Evolutionary conservation across 2,329 filamentous ascomycete species (phyloP).

Genomic region (Diaporthe longicolla): DNA sequence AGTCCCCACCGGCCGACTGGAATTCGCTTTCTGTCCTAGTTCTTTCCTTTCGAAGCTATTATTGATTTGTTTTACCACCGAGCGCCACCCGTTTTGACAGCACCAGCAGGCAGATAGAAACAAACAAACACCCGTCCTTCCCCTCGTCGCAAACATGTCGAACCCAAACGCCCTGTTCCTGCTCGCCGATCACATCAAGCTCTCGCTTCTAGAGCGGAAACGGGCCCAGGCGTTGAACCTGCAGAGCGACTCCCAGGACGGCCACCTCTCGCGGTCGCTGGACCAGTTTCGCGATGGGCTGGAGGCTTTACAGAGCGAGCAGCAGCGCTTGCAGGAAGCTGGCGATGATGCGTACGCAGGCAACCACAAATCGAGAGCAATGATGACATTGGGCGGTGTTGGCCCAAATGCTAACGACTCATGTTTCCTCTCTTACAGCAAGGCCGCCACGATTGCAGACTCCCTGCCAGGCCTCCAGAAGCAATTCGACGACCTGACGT

Average conservation of each 20-base stretch:
- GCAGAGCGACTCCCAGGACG: constrained; percentile 84
- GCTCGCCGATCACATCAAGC: constrained; percentile 95
- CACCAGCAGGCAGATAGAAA: background rate
- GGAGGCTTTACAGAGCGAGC: constrained; percentile 75
- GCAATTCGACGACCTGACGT: constrained; percentile 82
- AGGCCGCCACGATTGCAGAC: constrained; percentile 69
- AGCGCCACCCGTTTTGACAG: constrained; percentile 15
- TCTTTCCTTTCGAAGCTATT: background rate
- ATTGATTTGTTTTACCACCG: constrained; percentile 3
- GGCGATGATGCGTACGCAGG: constrained; percentile 73
- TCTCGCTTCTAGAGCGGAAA: constrained; percentile 92
- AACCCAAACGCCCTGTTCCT: constrained; percentile 86
- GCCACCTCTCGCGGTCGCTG: constrained; percentile 88
- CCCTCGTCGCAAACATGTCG: constrained; percentile 55
- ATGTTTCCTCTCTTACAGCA: constrained; percentile 49
- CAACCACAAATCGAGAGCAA: constrained; percentile 28
- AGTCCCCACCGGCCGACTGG: background rate
- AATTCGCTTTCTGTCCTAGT: constrained; percentile 5
- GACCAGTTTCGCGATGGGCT: constrained; percentile 89
- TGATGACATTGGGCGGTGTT: background rate
- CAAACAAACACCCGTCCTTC: too few species aligned
- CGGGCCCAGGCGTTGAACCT: constrained; percentile 86
- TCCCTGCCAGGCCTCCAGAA: constrained; percentile 77
- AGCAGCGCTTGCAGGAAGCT: constrained; percentile 72
- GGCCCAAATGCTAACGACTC: constrained; percentile 66